Evolutionary conservation across 305 asterid genomes (phyloP), one percentile per base, ranked within the genome.

Genomic region (Fraxinus floribunda): DNA sequence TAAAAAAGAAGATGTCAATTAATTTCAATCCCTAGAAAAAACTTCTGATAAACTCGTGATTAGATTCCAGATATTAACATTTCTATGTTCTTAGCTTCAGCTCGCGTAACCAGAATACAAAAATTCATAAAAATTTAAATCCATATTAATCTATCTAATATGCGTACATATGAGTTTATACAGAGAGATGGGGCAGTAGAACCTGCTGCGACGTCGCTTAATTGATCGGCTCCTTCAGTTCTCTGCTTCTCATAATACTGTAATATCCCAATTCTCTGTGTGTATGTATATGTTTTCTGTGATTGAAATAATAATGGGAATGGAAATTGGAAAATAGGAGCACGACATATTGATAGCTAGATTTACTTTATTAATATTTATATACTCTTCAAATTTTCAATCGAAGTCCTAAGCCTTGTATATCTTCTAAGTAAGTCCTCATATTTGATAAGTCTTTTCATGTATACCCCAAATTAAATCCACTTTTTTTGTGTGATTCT

Each of bases 231-330:
- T 26, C 4, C 18, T 66, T 66, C 18, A 68, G 74, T 68, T 68
- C 74, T 68, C 74, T 60, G 70, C 70, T 68, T 68, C 36, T 68
- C 74, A 68, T 68, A 68, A 26, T 24, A 68, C 74, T 68, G 36
- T 24, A 68, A 29, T 68, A 18, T 29, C 74, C 13, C 38, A 10
- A 32, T 9, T 10, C 35, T 11, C 0, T 29, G 16, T 20, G 29
- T 62, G 15, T 68, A 3, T 64, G 35, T 26, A 26, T 64, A 13
- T 26, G 16, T 26, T 24, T 29, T 29, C 74, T 13, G 9, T 68
- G 36, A 64, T 10, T 64, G 73, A 22, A 64, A 64, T 60, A 22
- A 7, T 8, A 24, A 62, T 62, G 34, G 32, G 32, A 68, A 68
- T 26, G 74, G 18, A 66, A 26, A 26, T 26, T 36, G 41, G 41